Base-by-base conservation (phyloP, 805 yeast species). In the Isabelozyma pseudorhagii region DNA sequence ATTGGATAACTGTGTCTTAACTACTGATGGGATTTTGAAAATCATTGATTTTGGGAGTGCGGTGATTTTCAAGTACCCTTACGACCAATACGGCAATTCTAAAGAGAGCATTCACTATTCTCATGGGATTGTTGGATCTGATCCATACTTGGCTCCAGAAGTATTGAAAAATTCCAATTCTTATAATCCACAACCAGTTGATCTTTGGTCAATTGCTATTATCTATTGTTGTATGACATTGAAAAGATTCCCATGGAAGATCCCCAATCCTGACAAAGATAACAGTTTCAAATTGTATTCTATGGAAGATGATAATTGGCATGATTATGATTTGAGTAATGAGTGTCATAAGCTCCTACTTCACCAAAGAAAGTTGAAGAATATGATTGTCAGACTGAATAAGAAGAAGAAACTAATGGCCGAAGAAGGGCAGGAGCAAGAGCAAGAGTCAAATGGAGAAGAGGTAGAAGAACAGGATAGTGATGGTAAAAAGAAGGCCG, bases 211-310 rank as follows among this genome's bases (percentile, higher is more conserved):
- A 6, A 83, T 84, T 34, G 97, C 96, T 8, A 89, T 91, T 51
- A 88, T 91, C 45, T 88, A 87, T 68, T 89, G 96, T 57, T 91
- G 97, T 72, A 90, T 91, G 97, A 81, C 89, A 51, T 75, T 91
- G 65, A 86, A 89, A 63, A 87, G 90, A 70, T 91, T 91, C 70
- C 97, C 97, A 8, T 91, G 97, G 97, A 90, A 89, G 63, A 89
- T 89, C 7, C 97, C 97, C 8, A 86, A 89, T 61, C 67, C 83
- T 45, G 71, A 64, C 46, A 75, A 85, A 46, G 97, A 91, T 67
- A 81, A 84, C 57, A 85, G 94, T 53, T 92, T 91, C 71, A 89
- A 87, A 67, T 66, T 89, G 57, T 92, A 89, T 64, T 86, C 93
- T 42, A 81, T 88, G 27, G 81, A 91, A 29, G 94, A 88, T 69